These are phyloP conservation scores for Suhomyces sp. DNA, from an alignment of 805 yeast genomes.

Conservation along the genomic window DNA sequence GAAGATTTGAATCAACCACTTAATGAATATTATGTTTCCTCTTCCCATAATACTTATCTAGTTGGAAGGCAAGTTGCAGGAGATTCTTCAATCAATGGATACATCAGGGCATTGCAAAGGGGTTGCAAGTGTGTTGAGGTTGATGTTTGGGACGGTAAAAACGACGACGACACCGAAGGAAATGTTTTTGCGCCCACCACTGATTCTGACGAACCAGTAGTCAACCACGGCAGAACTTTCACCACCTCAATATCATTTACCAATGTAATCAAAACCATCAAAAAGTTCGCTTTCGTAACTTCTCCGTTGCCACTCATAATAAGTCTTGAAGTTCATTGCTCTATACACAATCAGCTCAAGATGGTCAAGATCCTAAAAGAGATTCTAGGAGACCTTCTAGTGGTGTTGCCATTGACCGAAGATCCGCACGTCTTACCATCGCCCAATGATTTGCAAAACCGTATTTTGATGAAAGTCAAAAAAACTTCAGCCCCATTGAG, in stretches of 20 bases:
- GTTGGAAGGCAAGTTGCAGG: constrained; percentile 87
- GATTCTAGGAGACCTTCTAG: constrained; percentile 57
- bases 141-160: constrained; percentile 83
- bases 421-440: constrained; percentile 47
- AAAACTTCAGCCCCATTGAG: constrained; percentile 34
- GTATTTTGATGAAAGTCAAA: constrained; percentile 76
- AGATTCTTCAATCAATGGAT: constrained; percentile 84
- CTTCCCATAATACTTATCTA: constrained; percentile 92
- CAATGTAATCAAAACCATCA: constrained; percentile 68
- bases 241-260: constrained; percentile 68
- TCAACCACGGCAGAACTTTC: constrained; percentile 84
- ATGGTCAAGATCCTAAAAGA: constrained; percentile 53
- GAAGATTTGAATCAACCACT: constrained; percentile 50
- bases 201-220: constrained; percentile 63
- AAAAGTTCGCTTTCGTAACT: constrained; percentile 84
- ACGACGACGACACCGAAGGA: constrained; percentile 34
- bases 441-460: constrained; percentile 69
- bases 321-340: constrained; percentile 84
- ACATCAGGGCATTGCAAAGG: constrained; percentile 77
- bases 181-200: constrained; percentile 2
- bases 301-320: constrained; percentile 83
- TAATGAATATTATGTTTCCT: constrained; percentile 83
- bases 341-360: constrained; percentile 58
- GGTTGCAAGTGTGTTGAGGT: constrained; percentile 96
- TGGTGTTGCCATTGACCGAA: constrained; percentile 35